These are phyloP conservation scores for Niebla homalea DNA, from an alignment of 495 filamentous ascomycete genomes.

Conservation along the genomic window DNA sequence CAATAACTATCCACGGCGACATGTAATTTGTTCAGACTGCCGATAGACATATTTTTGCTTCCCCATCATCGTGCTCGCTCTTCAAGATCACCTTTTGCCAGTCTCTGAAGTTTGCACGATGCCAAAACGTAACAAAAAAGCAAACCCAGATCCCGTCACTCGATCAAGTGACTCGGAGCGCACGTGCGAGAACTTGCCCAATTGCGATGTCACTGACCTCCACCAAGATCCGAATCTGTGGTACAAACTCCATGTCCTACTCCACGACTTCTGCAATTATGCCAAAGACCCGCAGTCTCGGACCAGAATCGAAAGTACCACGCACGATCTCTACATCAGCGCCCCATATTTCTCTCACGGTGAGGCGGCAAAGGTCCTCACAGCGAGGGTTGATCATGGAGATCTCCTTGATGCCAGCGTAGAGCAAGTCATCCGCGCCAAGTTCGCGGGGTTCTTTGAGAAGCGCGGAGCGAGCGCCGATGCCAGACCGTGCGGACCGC, in stretches of 20 bases:
- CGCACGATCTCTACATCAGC: constrained; percentile 22
- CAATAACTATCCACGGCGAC: too few relatives aligned
- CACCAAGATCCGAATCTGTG: constrained; percentile 1
- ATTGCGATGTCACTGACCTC: too few relatives aligned
- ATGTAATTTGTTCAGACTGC: too few relatives aligned
- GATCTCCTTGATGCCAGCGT: constrained; percentile 9
- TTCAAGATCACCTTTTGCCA: too few relatives aligned
- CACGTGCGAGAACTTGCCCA: too few relatives aligned
- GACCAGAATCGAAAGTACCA: constrained; percentile 16
- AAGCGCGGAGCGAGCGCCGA: constrained; percentile 22
- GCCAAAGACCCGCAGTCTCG: constrained; percentile 8
- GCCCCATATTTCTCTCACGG: constrained; percentile 18
- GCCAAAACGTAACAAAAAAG: too few relatives aligned
- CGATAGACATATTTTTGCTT: too few relatives aligned
- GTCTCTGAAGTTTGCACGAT: too few relatives aligned
- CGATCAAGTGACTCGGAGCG: too few relatives aligned
- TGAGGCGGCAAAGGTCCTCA: constrained; percentile 16
- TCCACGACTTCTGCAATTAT: constrained; percentile 11
- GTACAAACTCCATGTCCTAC: constrained; percentile 11
- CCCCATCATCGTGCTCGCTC: too few relatives aligned
- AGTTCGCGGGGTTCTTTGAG: constrained; percentile 18
- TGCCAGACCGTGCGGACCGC: constrained; percentile 16
- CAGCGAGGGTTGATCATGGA: constrained; percentile 7
- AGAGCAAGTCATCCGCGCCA: constrained; percentile 15
- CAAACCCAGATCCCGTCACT: too few relatives aligned